These are phyloP conservation scores for Rosa multiflora DNA, from an alignment of 306 rosid species.

Conservation along the genomic window DNA sequence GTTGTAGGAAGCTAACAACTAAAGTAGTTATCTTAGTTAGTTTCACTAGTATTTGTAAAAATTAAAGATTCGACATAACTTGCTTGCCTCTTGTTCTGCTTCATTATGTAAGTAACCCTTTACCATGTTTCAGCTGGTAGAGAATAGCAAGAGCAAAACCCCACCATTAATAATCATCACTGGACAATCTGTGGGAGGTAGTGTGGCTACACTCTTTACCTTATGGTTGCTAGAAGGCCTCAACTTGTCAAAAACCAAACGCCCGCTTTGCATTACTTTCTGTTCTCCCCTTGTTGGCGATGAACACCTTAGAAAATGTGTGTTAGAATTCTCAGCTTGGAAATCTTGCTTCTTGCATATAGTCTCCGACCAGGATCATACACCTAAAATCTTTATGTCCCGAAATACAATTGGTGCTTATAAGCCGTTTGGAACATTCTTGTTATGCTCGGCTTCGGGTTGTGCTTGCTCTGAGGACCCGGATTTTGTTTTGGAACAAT, in stretches of 20 bases:
- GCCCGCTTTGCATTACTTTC: constrained; percentile 70
- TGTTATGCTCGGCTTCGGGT: constrained; percentile 39
- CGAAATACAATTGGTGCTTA: background rate
- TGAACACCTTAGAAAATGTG: constrained; percentile 29
- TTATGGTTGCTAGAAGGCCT: constrained; percentile 42
- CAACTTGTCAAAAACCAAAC: constrained; percentile 32
- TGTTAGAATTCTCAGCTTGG: constrained; percentile 41
- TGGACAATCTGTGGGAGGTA: constrained; percentile 62
- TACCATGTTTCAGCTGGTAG: constrained; percentile 24
- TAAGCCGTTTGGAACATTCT: constrained; percentile 66
- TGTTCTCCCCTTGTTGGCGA: constrained; percentile 72
- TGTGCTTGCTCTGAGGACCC: constrained; percentile 50
- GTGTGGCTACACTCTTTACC: constrained; percentile 71
- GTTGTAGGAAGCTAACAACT: background rate
- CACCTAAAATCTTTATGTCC: constrained; percentile 25
- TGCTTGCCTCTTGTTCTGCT: background rate
- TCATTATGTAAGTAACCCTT: background rate
- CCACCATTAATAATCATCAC: constrained; percentile 49
- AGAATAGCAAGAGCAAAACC: background rate
- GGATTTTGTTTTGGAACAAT: constrained; percentile 29
- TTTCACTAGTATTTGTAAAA: background rate
- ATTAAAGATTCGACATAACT: background rate
- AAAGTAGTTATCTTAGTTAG: background rate
- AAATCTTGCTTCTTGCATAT: constrained; percentile 23
- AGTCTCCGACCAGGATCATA: constrained; percentile 45